Evolutionary conservation across 495 filamentous ascomycete species (phyloP).

Genomic region (Aspergillus nidulans): DNA sequence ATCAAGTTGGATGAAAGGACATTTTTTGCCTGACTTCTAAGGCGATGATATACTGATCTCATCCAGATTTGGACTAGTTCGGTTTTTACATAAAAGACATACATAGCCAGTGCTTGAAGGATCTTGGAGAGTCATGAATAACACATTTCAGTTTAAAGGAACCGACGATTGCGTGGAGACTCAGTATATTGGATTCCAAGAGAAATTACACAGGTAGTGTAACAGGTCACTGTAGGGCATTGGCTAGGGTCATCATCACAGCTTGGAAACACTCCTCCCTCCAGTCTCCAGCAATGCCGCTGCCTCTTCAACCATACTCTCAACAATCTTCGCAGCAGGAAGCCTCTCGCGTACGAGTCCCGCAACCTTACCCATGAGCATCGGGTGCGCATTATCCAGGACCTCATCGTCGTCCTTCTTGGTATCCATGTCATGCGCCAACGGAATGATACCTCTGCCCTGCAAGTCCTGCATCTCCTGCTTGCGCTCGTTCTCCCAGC

Average conservation of each 20-base stretch:
- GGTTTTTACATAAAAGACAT: no score
- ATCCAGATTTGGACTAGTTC: no score
- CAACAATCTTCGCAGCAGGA: conserved; percentile 84
- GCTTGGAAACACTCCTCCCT: conserved; percentile 59
- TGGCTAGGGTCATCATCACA: no score
- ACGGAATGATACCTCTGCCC: conserved; percentile 80
- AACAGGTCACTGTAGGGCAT: no score
- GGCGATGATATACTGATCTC: no score
- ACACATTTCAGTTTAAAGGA: no score
- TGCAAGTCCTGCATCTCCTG: conserved; percentile 89
- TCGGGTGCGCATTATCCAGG: conserved; percentile 86
- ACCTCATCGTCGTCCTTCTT: conserved; percentile 70
- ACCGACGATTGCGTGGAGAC: no score
- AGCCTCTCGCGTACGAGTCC: conserved; percentile 91
- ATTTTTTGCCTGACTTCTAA: not conserved
- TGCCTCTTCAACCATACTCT: conserved; percentile 88
- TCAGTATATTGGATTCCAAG: no score
- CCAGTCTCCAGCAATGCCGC: conserved; percentile 63
- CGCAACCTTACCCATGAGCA: conserved; percentile 93
- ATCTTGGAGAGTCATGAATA: no score
- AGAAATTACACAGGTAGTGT: no score
- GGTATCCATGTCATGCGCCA: conserved; percentile 87
- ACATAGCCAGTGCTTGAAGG: no score
- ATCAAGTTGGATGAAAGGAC: not conserved
- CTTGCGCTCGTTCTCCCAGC: conserved; percentile 90